Base-by-base conservation (phyloP, 2,329 filamentous ascomycete genomes). In the Colletotrichum nymphaeae region DNA sequence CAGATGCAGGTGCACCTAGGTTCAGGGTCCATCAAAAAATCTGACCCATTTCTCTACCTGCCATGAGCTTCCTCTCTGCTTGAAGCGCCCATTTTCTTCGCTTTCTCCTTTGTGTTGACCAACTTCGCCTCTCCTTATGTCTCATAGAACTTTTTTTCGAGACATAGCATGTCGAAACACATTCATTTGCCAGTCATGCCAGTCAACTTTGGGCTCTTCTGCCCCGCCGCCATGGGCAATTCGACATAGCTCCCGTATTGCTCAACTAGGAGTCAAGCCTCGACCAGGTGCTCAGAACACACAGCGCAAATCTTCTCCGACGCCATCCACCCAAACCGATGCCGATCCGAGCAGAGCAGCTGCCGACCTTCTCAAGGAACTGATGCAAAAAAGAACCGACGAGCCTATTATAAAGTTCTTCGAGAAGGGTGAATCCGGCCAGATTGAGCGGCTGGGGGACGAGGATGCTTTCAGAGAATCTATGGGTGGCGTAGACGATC, bases 391-490 rank as follows among this genome's bases (percentile, higher is more conserved):
- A 52, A 53, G 71, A 75, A 55, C 63, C 14, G 76, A 67, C 19
- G 71, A 73, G 14, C 49, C 74, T 26, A 75, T 81, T 3, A 82
- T 88, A 12, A 83, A 84, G 9, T 88, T 84, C 76, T 90, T 88
- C 73, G 86, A 90, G 67, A 84, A 89, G 76, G 82, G 83, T 16
- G 80, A 81, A 3, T 75, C 79, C 37, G 84, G 84, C 35, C 76
- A 77, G 8, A 76, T 86, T 14, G 82, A 79, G 19, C 82, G 83
- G 74, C 78, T 89, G 22, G 75, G 76, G 11, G 76, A 81, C 70
- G 79, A 84, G 60, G 79, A 84, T n/a, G 83, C 83, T 8, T 87
- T 87, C 70, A 80, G 77, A 42, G 78, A 82, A 26, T 83, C 84
- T 0, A 67, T 87, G 5, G 78, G 82, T 73, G 77, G 79, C 3